These are phyloP conservation scores for Elsinoe necatrix DNA, from an alignment of 2,329 filamentous ascomycete species.

Conservation along the genomic window DNA sequence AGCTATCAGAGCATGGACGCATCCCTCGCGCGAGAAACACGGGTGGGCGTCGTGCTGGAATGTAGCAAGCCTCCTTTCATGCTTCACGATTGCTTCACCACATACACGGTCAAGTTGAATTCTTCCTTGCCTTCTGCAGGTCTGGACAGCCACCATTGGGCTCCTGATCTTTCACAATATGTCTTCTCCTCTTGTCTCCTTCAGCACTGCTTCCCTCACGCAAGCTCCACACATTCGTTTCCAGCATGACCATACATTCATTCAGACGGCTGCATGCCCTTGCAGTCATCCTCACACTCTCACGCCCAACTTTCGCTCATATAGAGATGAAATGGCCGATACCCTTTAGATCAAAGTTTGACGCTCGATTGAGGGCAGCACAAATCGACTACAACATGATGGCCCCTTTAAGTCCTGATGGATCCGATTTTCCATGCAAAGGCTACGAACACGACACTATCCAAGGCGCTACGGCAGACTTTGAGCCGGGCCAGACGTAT, in stretches of 20 bases:
- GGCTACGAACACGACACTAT: conserved; percentile 47
- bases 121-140: conserved; percentile 4
- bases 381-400: conserved; percentile 65
- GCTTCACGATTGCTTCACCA: not conserved
- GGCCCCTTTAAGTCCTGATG: conserved; percentile 51
- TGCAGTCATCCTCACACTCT: conserved; percentile 5
- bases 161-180: not conserved
- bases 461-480: conserved; percentile 51
- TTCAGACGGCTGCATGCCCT: not conserved
- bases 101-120: not conserved
- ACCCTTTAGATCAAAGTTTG: conserved; percentile 41
- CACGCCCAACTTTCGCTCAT: conserved; percentile 29
- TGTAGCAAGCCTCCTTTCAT: conserved; percentile 1
- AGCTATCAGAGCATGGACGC: not conserved
- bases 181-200: not conserved
- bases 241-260: not conserved
- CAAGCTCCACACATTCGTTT: not conserved
- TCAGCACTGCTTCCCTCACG: not conserved
- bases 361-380: conserved; percentile 37
- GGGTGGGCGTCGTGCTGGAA: not conserved
- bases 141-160: conserved; percentile 2
- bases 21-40: not conserved
- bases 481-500: conserved; percentile 53
- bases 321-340: conserved; percentile 49
- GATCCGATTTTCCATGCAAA: conserved; percentile 69